Conservation (phyloP, 163 green algal species). For the Chlorella variabilis region DNA sequence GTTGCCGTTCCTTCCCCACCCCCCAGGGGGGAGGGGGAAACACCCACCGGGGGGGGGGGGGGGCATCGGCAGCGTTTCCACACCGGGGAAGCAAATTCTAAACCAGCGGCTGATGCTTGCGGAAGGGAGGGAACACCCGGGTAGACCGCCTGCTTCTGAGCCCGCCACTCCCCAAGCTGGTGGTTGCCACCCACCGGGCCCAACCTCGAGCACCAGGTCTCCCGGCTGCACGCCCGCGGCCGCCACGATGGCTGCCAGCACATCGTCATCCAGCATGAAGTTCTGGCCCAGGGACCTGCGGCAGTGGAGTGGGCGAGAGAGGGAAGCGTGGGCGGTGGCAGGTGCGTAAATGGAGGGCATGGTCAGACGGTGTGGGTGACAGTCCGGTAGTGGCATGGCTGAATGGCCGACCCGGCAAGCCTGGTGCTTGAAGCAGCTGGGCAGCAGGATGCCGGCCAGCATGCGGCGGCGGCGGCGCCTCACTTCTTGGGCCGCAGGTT, state of each 20-base stretch:
- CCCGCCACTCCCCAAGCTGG: too few relatives aligned
- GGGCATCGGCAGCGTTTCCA: not conserved
- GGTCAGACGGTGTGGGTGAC: not conserved
- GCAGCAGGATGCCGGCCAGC: too few relatives aligned
- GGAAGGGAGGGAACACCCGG: too few relatives aligned
- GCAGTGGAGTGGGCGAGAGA: not conserved
- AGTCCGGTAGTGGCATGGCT: too few relatives aligned
- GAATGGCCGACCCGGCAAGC: too few relatives aligned
- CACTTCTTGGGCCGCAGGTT: constrained; percentile 46
- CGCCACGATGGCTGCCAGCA: constrained; percentile 75
- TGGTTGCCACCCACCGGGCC: constrained; percentile 60
- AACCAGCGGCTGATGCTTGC: too few relatives aligned
- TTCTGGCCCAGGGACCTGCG: constrained; percentile 87
- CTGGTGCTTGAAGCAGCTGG: too few relatives aligned
- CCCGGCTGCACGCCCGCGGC: constrained; percentile 65
- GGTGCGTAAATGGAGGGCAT: not conserved
- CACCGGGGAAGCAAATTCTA: too few relatives aligned
- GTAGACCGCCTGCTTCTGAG: too few relatives aligned
- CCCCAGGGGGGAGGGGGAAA: too few relatives aligned
- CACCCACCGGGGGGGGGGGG: not conserved
- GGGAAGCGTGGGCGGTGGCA: not conserved
- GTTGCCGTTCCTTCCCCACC: constrained; percentile 82
- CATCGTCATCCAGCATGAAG: constrained; percentile 88
- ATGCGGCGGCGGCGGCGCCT: not conserved
- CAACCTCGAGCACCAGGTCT: constrained; percentile 92